Base-by-base conservation (phyloP, 2,329 filamentous ascomycete genomes). In the Sclerotinia trifoliorum region DNA sequence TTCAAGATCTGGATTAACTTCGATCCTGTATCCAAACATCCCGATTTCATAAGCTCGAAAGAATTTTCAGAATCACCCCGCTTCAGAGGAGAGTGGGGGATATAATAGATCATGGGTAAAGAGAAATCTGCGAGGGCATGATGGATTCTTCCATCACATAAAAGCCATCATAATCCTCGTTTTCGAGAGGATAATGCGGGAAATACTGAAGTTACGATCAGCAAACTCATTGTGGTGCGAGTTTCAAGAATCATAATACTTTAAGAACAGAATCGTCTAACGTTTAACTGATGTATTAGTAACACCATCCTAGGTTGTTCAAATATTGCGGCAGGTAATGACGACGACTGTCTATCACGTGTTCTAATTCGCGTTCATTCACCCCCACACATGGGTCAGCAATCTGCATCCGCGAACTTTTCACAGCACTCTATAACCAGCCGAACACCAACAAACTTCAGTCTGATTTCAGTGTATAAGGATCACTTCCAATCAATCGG, bases 201-300 rank as follows among this genome's bases (percentile, higher is more conserved):
- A 21, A 56, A 32, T 56, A 5, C 54, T 24, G n/a, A 19, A 39
- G 13, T 24, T 5, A 10, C 4, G 19, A 11, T 11, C 10, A 13
- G 2, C 52, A 35, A 35, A 5, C 39, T 42, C 5, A 17, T 55
- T 17, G 26, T 21, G 1, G 2, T 32, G 19, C 8, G 19, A 5
- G 8, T 10, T n/a, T 21, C 11, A n/a, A 13, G 10, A 1, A 4
- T 7, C 2, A n/a, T 6, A 5, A 8, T 32, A n/a, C 1, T 35
- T 21, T 32, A 13, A 26, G 19, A 55, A 19, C 4, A 8, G 8
- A 11, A 29, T 42, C 17, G 11, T 35, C 4, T 29, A 32, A 32
- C 32, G 3, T 6, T 11, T 5, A 55, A 6, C 2, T 11, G 11
- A 13, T 13, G 10, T 5, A 32, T 55, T 10, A 35, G 13, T 35